phyloP scores from a whole-genome alignment of 768 basidiomycete species.

The Favolaschia claudopus region DNA sequence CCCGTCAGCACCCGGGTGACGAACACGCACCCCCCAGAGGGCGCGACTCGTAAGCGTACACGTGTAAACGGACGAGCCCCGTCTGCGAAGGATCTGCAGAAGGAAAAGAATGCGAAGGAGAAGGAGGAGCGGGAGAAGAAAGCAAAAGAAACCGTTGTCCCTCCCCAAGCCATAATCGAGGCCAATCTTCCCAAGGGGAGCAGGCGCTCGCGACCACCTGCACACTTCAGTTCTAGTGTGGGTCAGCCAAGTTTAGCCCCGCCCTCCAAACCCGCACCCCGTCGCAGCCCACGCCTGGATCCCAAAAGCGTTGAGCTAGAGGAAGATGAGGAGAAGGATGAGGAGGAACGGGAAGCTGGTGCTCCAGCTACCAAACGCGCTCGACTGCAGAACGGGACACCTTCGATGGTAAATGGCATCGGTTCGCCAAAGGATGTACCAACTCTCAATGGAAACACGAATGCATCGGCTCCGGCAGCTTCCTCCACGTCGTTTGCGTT shows the following conservation, averaged over 20 bases:
- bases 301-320: slow-evolving; percentile 29
- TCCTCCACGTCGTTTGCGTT: neutral
- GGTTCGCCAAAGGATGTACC: neutral
- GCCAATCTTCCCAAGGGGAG: slow-evolving; percentile 83
- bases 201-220: slow-evolving; percentile 79
- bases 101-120: slow-evolving; percentile 28
- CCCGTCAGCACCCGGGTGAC: slow-evolving; percentile 52
- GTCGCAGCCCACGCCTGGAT: slow-evolving; percentile 21
- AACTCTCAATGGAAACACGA: slow-evolving; percentile 1
- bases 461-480: neutral
- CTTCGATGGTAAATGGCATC: neutral
- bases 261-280: slow-evolving; percentile 7
- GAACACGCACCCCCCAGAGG: slow-evolving; percentile 49
- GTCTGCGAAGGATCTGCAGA: slow-evolving; percentile 29
- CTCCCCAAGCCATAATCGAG: slow-evolving; percentile 77
- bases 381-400: neutral
- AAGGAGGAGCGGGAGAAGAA: slow-evolving; percentile 28
- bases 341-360: slow-evolving; percentile 44
- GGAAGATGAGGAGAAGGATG: slow-evolving; percentile 40
- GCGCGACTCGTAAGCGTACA: slow-evolving; percentile 52
- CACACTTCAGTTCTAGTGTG: slow-evolving; percentile 47
- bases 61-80: slow-evolving; percentile 51
- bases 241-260: slow-evolving; percentile 18
- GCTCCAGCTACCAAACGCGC: slow-evolving; percentile 29
- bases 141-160: slow-evolving; percentile 41